These are phyloP conservation scores for Trichoderma virens DNA, from an alignment of 495 filamentous ascomycete species.

Conservation along the genomic window DNA sequence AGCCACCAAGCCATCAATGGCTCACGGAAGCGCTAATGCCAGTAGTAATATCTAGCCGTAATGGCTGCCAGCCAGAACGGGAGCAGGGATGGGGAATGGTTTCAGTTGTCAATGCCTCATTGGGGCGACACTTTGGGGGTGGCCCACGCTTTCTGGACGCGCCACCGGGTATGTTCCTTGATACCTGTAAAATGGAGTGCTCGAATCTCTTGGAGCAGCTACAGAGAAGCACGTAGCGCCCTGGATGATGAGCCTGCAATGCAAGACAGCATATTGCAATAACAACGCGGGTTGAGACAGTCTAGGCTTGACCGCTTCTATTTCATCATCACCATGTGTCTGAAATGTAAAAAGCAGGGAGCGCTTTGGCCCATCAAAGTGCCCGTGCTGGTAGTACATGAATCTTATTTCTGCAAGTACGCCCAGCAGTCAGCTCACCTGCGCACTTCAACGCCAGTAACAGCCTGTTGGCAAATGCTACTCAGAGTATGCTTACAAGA, in stretches of 20 bases:
- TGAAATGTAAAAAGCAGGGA: background rate
- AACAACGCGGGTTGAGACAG: background rate
- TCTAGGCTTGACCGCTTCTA: background rate
- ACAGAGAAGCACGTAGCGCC: background rate
- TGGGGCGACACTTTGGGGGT: background rate
- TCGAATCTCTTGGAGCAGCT: background rate
- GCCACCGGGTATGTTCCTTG: background rate
- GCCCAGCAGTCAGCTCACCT: no score
- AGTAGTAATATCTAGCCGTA: background rate
- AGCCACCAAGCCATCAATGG: background rate
- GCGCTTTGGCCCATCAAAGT: background rate
- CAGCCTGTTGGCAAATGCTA: no score
- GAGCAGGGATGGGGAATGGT: background rate
- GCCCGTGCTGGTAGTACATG: no score
- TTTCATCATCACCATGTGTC: background rate
- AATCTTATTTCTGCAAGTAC: no score
- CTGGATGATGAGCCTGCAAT: no score
- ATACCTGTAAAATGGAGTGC: background rate
- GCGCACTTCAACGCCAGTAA: no score
- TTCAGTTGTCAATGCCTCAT: background rate
- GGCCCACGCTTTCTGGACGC: background rate
- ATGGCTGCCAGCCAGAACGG: background rate
- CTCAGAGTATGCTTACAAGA: no score
- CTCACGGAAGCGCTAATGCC: background rate
- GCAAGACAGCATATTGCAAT: background rate